Evolutionary conservation across 2,329 filamentous ascomycete species (phyloP).

Genomic region (Sporothrix pallida): DNA sequence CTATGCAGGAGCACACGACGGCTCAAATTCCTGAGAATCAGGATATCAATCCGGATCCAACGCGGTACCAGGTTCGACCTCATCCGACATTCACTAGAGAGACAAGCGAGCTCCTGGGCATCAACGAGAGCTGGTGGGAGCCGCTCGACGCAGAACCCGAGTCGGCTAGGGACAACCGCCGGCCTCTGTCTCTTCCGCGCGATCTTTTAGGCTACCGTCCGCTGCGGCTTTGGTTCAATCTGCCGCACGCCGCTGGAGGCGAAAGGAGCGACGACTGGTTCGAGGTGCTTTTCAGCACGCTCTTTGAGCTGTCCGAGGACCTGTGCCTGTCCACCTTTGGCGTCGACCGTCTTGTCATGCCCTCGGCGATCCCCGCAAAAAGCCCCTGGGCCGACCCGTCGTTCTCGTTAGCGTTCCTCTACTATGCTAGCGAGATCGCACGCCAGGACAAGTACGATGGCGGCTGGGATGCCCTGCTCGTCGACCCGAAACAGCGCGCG

Average conservation of each 20-base stretch:
- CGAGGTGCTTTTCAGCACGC: constrained; percentile 40
- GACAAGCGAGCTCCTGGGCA: constrained; percentile 26
- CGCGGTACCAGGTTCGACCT: constrained; percentile 15
- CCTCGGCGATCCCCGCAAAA: constrained; percentile 11
- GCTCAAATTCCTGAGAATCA: not conserved
- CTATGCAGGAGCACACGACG: not conserved
- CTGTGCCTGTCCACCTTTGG: constrained; percentile 44
- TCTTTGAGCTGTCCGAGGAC: constrained; percentile 41
- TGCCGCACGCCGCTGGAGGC: constrained; percentile 31
- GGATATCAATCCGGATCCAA: constrained; percentile 30
- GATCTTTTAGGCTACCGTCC: constrained; percentile 38
- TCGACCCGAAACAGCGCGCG: constrained; percentile 42
- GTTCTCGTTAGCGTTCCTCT: constrained; percentile 44
- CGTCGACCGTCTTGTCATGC: not conserved
- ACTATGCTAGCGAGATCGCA: constrained; percentile 45
- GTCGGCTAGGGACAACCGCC: not conserved
- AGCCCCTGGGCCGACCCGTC: constrained; percentile 39
- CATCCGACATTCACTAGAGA: not conserved
- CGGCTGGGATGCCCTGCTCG: constrained; percentile 47
- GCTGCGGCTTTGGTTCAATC: constrained; percentile 38
- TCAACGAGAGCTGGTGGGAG: constrained; percentile 36
- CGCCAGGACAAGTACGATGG: constrained; percentile 45
- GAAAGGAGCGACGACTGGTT: constrained; percentile 41
- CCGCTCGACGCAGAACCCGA: constrained; percentile 25
- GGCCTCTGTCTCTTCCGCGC: constrained; percentile 15